Conservation (phyloP, 208 protist species). For the Acanthamoeba triangularis region DNA sequence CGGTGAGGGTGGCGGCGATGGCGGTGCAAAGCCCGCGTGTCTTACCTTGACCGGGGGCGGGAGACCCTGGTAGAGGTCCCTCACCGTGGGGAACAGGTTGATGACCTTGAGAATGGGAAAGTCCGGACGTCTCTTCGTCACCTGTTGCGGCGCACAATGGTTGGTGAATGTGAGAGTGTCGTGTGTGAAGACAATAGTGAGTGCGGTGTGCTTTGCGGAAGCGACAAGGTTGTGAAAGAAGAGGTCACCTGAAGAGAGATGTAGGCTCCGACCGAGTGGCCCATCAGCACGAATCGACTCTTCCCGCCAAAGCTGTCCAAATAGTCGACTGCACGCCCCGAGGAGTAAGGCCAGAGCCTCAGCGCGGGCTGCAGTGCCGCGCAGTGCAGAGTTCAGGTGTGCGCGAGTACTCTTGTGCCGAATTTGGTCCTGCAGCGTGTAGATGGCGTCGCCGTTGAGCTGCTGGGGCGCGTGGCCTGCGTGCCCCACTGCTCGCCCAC, state of each 20-base stretch:
- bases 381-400: neutral
- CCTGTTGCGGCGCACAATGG: neutral
- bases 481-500: constrained; percentile 4
- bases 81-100: constrained; percentile 39
- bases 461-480: constrained; percentile 29
- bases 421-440: constrained; percentile 54
- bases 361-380: neutral
- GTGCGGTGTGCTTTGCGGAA: neutral
- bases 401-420: constrained; percentile 38
- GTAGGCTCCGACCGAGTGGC: constrained; percentile 63
- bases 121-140: constrained; percentile 27
- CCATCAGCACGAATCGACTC: constrained; percentile 64
- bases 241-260: constrained; percentile 41
- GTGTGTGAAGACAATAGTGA: neutral
- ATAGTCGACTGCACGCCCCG: constrained; percentile 14
- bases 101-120: constrained; percentile 35
- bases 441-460: constrained; percentile 44
- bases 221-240: neutral
- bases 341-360: neutral
- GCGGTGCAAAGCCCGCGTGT: too few species aligned
- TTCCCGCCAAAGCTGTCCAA: constrained; percentile 30
- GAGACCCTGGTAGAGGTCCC: constrained; percentile 61
- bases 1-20: too few species aligned
- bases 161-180: neutral
- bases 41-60: constrained; percentile 26